Evolutionary conservation across 768 basidiomycete species (phyloP), one percentile per base, ranked within the genome.

Genomic region (Phanerochaete carnosa): DNA sequence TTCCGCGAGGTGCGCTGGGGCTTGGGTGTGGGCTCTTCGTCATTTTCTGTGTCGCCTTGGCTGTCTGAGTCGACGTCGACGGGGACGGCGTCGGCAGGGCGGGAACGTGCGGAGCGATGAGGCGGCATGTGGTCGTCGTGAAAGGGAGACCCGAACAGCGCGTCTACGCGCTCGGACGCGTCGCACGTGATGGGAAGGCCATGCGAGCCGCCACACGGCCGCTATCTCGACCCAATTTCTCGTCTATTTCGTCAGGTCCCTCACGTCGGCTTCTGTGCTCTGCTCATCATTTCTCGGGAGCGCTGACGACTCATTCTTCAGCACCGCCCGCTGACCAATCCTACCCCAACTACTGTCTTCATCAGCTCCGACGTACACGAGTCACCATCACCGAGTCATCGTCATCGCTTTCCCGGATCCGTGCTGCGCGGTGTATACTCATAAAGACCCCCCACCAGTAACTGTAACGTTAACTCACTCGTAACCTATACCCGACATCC

Each of bases 1-100:
- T 86, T 87, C 62, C 64, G 65, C 11, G 69, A 66, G 35, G 54
- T 39, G 30, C 65, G 65, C 39, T 66, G 65, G 9, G 49, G 59
- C 12, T 64, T 66, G 23, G 65, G 69, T 22, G 69, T 69, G 1
- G 30, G 66, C 61, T 69, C 65, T 16, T 66, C 68, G 47, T 63
- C 69, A 7, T 61, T 62, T 55, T 68, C 68, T 23, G 59, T 59
- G 12, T 68, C 67, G 30, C 57, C 64, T 9, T 25, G 57, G 19
- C 23, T 32, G 50, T 58, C 60, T 23, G 60, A 45, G 29, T 59
- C 60, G n/a, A 22, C 60, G 50, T 58, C 51, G 50, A 45, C 37
- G 55, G 28, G 60, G 22, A 47, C 45, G 29, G 45, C 16, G 8
- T 52, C 55, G 30, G 62, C 19, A 32, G 55, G 16, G 22, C 54